Evolutionary conservation across 371 early-diverging fungal genomes (phyloP).

Genomic region (Dichotomocladium elegans): DNA sequence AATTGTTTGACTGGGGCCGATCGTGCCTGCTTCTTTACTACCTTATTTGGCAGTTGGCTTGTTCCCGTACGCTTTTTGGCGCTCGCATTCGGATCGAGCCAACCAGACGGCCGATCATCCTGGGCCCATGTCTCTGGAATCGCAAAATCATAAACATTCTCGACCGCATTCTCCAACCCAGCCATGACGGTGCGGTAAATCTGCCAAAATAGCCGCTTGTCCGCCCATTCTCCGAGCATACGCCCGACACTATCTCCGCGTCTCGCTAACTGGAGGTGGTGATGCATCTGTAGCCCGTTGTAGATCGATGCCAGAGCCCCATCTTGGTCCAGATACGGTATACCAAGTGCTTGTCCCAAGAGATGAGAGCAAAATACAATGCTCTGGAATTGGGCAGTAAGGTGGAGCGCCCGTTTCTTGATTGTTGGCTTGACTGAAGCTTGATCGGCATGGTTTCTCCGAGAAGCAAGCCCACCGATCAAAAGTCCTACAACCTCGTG

Average conservation of each 20-base stretch:
- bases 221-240: slow-evolving; percentile 14
- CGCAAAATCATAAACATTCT: slow-evolving; percentile 22
- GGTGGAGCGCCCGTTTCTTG: slow-evolving; percentile 27
- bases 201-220: slow-evolving; percentile 9
- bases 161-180: slow-evolving; percentile 10
- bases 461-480: slow-evolving; percentile 20
- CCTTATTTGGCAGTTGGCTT: neutral
- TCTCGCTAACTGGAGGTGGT: slow-evolving; percentile 22
- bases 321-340: slow-evolving; percentile 8
- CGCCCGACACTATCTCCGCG: slow-evolving; percentile 22
- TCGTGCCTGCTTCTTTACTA: neutral
- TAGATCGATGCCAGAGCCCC: slow-evolving; percentile 20
- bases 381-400: slow-evolving; percentile 35
- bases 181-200: slow-evolving; percentile 15
- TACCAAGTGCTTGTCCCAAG: slow-evolving; percentile 23
- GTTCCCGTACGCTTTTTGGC: slow-evolving; percentile 17
- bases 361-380: slow-evolving; percentile 30
- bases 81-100: too few species aligned
- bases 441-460: slow-evolving; percentile 8
- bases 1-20: slow-evolving; percentile 6
- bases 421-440: slow-evolving; percentile 13
- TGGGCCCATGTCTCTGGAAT: slow-evolving; percentile 3
- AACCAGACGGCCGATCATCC: slow-evolving; percentile 3
- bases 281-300: slow-evolving; percentile 6
- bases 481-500: slow-evolving; percentile 35